Evolutionary conservation across 2,329 filamentous ascomycete species (phyloP), one percentile per base, ranked within the genome.

Genomic region (Colletotrichum spinosum): DNA sequence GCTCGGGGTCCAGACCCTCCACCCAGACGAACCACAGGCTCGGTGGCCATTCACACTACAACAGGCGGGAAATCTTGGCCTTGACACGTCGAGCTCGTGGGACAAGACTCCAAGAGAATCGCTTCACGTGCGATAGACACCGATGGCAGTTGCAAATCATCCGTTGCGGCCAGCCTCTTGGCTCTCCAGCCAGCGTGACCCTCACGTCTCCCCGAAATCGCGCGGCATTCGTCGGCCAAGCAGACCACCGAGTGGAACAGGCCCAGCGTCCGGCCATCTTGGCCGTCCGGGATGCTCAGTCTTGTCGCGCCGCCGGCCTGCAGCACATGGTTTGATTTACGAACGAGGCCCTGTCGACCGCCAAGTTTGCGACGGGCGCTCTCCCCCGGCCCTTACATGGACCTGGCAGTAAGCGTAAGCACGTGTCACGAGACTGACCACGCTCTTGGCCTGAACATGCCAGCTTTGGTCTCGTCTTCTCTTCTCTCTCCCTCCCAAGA

Each of bases 371-470:
- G 33, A 34, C 56, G 34, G 56, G 48, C 56, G 48, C 56, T 34
- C 34, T 46, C 3, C 41, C 34, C 25, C 25, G 5, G 25, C 25
- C 5, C 25, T 25, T 25, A 1, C 1, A 25, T 25, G 25, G 25
- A 5, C 25, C 2, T 25, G 25, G 25, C 25, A 25, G 25, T 25
- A 13, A n/a, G 0, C 4, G 42, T 17, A 12, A 4, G 15, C 51
- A 17, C n/a, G 45, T 52, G 11, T 42, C 33, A 44, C 8, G 12
- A 42, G 45, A 50, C 35, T 41, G 13, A 25, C 41, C 35, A 44
- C n/a, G 51, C 38, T 39, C 55, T 58, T 60, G 41, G 57, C 35
- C 11, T 60, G 50, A 49, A 42, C 50, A 25, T 15, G 57, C 50
- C 50, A 55, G 49, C 38, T 25, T 4, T 4, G 25, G 25, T 25